phyloP scores from a whole-genome alignment of 2,329 filamentous ascomycete genomes.

The Rhynchosporium graminicola region DNA sequence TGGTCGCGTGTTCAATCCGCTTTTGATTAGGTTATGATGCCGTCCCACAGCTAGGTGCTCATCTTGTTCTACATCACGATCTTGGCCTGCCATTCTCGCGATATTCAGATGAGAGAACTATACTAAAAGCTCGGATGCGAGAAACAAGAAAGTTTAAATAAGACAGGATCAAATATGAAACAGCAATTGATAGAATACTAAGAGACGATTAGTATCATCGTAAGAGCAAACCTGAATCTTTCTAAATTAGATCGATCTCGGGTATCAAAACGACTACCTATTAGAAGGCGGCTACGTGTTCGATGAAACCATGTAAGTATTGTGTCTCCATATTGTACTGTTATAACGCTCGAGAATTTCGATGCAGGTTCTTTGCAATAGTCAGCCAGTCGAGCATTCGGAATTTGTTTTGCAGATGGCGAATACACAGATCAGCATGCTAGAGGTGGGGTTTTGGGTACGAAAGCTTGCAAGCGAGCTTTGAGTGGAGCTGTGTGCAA shows the following conservation, averaged over 20 bases:
- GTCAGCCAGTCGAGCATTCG: background rate
- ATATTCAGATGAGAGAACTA: too few species aligned
- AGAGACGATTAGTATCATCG: too few species aligned
- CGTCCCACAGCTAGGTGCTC: background rate
- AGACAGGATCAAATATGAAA: too few species aligned
- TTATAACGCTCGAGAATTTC: too few species aligned
- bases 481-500: background rate
- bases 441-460: background rate
- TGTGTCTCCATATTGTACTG: too few species aligned
- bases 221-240: too few species aligned
- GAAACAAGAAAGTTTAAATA: too few species aligned
- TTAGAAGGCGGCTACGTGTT: too few species aligned
- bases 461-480: background rate
- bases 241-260: too few species aligned
- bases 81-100: background rate
- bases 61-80: background rate
- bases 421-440: conserved; percentile 9
- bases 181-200: too few species aligned
- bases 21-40: background rate
- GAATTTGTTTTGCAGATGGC: background rate
- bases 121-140: background rate
- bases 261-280: too few species aligned
- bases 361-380: background rate
- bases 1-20: background rate
- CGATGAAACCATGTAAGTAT: too few species aligned